Conservation (phyloP, 2,329 filamentous ascomycete species). For the Paraconiothyrium brasiliense region DNA sequence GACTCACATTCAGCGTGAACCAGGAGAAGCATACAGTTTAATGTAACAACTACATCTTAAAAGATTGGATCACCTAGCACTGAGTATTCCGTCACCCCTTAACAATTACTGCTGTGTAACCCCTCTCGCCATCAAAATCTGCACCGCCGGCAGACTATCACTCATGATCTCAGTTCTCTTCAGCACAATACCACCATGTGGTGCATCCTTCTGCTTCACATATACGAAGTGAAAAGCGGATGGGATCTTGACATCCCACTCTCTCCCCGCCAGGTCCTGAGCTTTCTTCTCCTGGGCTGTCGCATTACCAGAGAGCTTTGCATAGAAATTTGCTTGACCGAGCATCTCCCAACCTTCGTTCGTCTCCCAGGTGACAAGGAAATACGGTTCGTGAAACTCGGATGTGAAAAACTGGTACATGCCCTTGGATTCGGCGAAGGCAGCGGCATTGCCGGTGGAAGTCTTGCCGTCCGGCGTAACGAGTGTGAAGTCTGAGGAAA, state of each 20-base stretch:
- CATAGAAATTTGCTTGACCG: neutral
- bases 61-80: neutral
- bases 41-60: neutral
- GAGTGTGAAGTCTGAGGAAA: neutral
- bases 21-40: too few species aligned
- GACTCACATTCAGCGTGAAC: too few species aligned
- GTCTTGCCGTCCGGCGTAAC: neutral
- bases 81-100: neutral
- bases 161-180: neutral
- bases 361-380: neutral
- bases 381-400: neutral
- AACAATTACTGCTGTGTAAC: neutral
- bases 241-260: neutral
- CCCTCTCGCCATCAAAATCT: neutral
- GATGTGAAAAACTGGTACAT: neutral
- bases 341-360: neutral
- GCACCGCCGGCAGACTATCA: neutral
- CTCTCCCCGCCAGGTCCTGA: neutral
- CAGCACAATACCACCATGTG: neutral
- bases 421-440: neutral
- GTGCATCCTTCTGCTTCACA: neutral
- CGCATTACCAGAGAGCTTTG: neutral
- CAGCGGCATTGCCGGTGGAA: neutral
- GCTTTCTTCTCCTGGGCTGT: neutral
- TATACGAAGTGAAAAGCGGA: neutral